phyloP scores from a whole-genome alignment of 2,329 filamentous ascomycete genomes.

The Aureobasidium sp. region DNA sequence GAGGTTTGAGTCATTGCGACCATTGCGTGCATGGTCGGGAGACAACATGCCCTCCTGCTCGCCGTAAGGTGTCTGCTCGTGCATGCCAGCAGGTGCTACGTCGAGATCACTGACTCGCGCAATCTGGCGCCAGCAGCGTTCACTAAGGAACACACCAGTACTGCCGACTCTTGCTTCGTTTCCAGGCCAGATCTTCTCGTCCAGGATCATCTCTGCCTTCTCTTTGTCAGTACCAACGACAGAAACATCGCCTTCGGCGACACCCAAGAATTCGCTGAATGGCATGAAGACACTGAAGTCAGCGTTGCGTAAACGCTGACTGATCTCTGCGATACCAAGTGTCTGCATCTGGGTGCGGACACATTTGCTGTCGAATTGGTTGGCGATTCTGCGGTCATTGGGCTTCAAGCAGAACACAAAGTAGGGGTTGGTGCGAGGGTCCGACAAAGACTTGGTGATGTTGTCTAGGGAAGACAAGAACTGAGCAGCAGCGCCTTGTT shows the following conservation, averaged over 20 bases:
- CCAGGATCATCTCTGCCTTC: constrained; percentile 82
- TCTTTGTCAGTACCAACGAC: constrained; percentile 88
- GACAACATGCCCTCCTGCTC: constrained; percentile 51
- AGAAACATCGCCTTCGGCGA: constrained; percentile 73
- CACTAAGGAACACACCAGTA: constrained; percentile 91
- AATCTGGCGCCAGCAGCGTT: constrained; percentile 90
- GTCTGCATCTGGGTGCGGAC: constrained; percentile 91
- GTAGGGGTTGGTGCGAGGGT: constrained; percentile 80
- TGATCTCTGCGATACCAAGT: constrained; percentile 94
- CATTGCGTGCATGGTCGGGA: constrained; percentile 38
- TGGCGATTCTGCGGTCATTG: constrained; percentile 92
- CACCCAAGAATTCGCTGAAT: constrained; percentile 87
- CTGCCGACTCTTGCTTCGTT: constrained; percentile 87
- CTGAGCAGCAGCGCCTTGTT: constrained; percentile 86
- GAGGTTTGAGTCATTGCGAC: constrained; percentile 52
- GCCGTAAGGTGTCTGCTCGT: constrained; percentile 48
- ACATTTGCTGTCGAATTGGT: constrained; percentile 98
- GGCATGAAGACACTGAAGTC: constrained; percentile 95
- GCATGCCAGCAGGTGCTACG: constrained; percentile 46
- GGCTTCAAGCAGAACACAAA: constrained; percentile 97
- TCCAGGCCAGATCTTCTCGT: constrained; percentile 82
- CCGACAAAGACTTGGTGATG: constrained; percentile 75
- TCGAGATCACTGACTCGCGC: constrained; percentile 60
- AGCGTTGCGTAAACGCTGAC: constrained; percentile 80
- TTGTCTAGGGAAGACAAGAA: constrained; percentile 85